Evolutionary conservation across 495 filamentous ascomycete genomes (phyloP).

Genomic region (Ascobolus immersus): DNA sequence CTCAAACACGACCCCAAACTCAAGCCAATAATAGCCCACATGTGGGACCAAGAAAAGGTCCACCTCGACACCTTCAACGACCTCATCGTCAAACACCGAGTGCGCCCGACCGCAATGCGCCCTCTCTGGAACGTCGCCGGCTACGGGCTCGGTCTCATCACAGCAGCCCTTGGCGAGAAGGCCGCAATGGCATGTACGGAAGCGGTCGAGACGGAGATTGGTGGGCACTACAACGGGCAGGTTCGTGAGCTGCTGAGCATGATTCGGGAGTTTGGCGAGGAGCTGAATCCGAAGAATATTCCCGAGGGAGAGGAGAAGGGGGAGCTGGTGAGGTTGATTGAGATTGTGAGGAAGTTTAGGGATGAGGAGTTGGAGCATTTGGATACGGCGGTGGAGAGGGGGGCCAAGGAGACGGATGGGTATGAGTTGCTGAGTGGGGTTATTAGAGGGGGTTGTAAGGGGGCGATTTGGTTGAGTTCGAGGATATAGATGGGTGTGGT

Average conservation of each 20-base stretch:
- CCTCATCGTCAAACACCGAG: slow-evolving; percentile 60
- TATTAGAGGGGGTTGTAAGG: slow-evolving; percentile 65
- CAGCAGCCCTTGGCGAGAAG: slow-evolving; percentile 70
- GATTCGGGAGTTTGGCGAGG: slow-evolving; percentile 37
- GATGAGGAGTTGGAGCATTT: slow-evolving; percentile 95
- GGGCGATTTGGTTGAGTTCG: slow-evolving; percentile 55
- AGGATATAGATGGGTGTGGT: too few species aligned
- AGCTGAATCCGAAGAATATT: too few species aligned
- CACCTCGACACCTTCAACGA: slow-evolving; percentile 69
- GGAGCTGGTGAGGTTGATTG: slow-evolving; percentile 49
- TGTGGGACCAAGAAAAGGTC: slow-evolving; percentile 86
- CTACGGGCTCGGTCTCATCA: slow-evolving; percentile 66
- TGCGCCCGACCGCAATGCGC: slow-evolving; percentile 84
- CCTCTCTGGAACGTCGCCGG: slow-evolving; percentile 73
- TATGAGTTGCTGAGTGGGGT: slow-evolving; percentile 72
- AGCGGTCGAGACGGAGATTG: slow-evolving; percentile 95
- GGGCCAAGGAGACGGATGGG: slow-evolving; percentile 63
- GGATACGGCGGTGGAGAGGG: slow-evolving; percentile 81
- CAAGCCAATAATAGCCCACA: slow-evolving; percentile 74
- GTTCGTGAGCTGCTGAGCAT: slow-evolving; percentile 57
- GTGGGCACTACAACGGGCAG: slow-evolving; percentile 84
- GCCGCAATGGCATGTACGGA: slow-evolving; percentile 98
- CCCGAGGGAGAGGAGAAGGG: slow-evolving; percentile 49
- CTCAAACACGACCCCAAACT: slow-evolving; percentile 59
- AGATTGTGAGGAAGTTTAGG: slow-evolving; percentile 53